These are phyloP conservation scores for Aspergillus steynii DNA, from an alignment of 495 filamentous ascomycete genomes.

Conservation along the genomic window DNA sequence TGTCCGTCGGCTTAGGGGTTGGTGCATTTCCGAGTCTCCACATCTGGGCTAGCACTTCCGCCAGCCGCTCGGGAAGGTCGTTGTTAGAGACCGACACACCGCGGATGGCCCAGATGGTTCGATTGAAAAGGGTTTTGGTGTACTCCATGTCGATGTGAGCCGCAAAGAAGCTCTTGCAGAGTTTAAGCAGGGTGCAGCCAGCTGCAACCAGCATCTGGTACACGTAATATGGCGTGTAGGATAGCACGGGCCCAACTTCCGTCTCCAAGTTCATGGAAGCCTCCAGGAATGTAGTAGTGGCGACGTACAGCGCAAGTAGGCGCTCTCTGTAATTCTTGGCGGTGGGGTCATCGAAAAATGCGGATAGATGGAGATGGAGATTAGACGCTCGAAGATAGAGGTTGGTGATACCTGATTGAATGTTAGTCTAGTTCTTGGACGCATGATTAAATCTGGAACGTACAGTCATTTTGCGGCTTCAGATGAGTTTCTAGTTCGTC, in stretches of 20 bases:
- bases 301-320: constrained; percentile 73
- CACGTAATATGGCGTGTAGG: constrained; percentile 80
- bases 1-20: constrained; percentile 27
- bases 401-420: constrained; percentile 57
- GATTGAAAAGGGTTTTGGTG: constrained; percentile 72
- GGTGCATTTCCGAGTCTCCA: constrained; percentile 73
- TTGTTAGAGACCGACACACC: constrained; percentile 78
- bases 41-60: constrained; percentile 88
- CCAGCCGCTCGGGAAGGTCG: constrained; percentile 80
- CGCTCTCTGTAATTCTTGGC: constrained; percentile 75
- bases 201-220: constrained; percentile 91
- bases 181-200: constrained; percentile 80
- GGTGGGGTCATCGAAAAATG: constrained; percentile 82
- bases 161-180: constrained; percentile 79
- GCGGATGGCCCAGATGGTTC: constrained; percentile 74
- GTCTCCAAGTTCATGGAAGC: constrained; percentile 63
- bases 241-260: constrained; percentile 52
- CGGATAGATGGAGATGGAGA: constrained; percentile 80
- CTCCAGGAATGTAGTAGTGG: constrained; percentile 74
- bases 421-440: constrained; percentile 19
- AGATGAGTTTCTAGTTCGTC: constrained; percentile 52
- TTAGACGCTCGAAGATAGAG: constrained; percentile 77
- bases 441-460: constrained; percentile 1
- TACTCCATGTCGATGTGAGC: constrained; percentile 69
- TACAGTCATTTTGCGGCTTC: constrained; percentile 47